Evolutionary conservation across 1,284 basidiomycete species (phyloP), one percentile per base, ranked within the genome.

Genomic region (Schizopora paradoxa): DNA sequence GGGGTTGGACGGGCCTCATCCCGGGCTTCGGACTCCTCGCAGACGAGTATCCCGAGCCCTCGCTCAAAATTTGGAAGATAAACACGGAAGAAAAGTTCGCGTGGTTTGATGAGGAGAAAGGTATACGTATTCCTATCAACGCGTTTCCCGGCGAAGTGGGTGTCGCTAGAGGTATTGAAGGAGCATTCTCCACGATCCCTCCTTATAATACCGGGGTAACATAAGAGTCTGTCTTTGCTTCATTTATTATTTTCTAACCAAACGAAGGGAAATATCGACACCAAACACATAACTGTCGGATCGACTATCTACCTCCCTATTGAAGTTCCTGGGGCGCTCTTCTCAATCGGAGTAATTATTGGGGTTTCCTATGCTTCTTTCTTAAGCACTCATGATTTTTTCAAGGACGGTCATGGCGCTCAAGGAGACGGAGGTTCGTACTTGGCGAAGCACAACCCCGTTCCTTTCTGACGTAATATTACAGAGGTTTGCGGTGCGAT

Each of bases 131-230:
- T 19, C 75, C 74, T 2, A 48, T 79, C 13, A 58, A 66, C 26
- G 77, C 79, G 6, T 81, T 80, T 56, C 69, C 74, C 4, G 78
- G 79, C 0, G 77, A 81, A 61, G 79, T 82, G 74, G 77, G 79
- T n/a, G 72, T 80, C 8, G 79, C 73, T n/a, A 70, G 66, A n/a
- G 74, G 66, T 7, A 62, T 64, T 45, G 56, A 56, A 5, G 79
- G 79, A 0, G 65, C 73, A 22, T 73, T 70, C 54, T 79, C 77
- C 18, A 80, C 76, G 5, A 80, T 80, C 45, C 79, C 79, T 39
- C 79, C 78, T 0, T 80, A 79, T 52, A 63, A 59, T 33, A 81
- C 78, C 0, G 79, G 78, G 1, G 55, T 54, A 26, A 45, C 47
- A 44, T 16, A 19, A n/a, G 11, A 28, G 16, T 19, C 22, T 47